Percentiles rank a stretch among this genome's conserved stretches.
Evolutionary conservation across 371 early-diverging fungal genomes (phyloP).

Genomic region (Haplosporangium sp.): DNA sequence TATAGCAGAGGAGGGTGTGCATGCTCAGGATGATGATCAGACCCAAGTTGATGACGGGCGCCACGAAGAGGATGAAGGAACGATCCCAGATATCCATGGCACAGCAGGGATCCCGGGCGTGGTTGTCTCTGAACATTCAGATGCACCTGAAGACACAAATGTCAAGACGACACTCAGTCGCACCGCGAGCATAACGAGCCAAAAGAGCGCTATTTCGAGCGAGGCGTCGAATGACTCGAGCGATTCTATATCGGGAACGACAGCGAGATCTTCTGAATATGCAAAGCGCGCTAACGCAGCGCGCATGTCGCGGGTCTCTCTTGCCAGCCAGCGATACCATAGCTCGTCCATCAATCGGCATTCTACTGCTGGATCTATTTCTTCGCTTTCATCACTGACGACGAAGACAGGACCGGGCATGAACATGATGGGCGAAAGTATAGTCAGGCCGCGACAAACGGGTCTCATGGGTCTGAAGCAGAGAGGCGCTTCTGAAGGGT

Average conservation of each 20-base stretch:
- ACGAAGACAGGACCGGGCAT: constrained; percentile 8
- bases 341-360: constrained; percentile 34
- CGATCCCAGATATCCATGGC: background rate
- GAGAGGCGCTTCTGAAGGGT: constrained; percentile 18
- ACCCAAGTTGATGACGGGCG: constrained; percentile 14
- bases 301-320: constrained; percentile 44
- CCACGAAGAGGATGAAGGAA: constrained; percentile 1
- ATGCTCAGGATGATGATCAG: constrained; percentile 1
- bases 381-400: constrained; percentile 21
- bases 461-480: constrained; percentile 15
- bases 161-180: background rate
- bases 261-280: constrained; percentile 8
- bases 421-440: constrained; percentile 6
- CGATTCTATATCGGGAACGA: background rate
- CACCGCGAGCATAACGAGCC: constrained; percentile 10
- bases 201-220: constrained; percentile 7
- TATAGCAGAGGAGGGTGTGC: background rate
- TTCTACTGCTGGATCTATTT: constrained; percentile 35
- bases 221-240: constrained; percentile 6
- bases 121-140: constrained; percentile 34
- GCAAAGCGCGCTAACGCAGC: constrained; percentile 31
- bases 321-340: constrained; percentile 46
- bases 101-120: constrained; percentile 35
- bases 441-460: constrained; percentile 23
- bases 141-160: background rate